Base-by-base conservation (phyloP, 768 basidiomycete genomes). In the Hygrophoropsis aurantiaca region DNA sequence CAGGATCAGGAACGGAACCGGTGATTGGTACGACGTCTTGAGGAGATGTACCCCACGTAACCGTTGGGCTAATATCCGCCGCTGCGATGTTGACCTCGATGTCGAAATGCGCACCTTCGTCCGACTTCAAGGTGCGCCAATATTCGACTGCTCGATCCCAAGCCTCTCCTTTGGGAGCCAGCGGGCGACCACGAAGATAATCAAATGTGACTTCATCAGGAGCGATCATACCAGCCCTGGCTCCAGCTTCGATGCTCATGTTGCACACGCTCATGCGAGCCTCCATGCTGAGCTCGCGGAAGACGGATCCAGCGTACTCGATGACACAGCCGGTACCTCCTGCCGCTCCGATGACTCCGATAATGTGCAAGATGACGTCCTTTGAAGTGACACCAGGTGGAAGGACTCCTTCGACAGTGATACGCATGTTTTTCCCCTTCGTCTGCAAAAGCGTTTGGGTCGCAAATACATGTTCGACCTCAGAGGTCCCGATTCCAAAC, bases 241-340 rank as follows among this genome's bases (percentile, higher is more conserved):
- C 92, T 58, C 92, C 92, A 47, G 85, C 92, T 66, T 94, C 92
- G 60, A 94, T 94, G 50, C 90, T 93, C 92, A 94, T 94, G 70
- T 94, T 94, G 71, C 91, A 93, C 51, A 84, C 84, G 58, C 85
- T 88, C 87, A 88, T 91, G 42, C 91, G 82, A 33, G 87, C 90
- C 65, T 94, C 92, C 88, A 94, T 92, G 59, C 84, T 85, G 60
- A 92, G 82, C n/a, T 74, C 77, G 48, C 88, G 84, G 70, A 92
- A 88, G 46, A 90, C 86, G 7, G 85, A 87, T n/a, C 92, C 92
- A 49, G 89, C 82, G 60, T 88, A 94, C 68, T 94, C 92, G 61
- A 94, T 92, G 50, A 93, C 90, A 55, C 77, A 80, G n/a, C 90
- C 92, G 20, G 86, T 94, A 43, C 90, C 92, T 58, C 92, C 92